These are phyloP conservation scores for Artomyces pyxidatus DNA, from an alignment of 768 basidiomycete species.

Conservation along the genomic window DNA sequence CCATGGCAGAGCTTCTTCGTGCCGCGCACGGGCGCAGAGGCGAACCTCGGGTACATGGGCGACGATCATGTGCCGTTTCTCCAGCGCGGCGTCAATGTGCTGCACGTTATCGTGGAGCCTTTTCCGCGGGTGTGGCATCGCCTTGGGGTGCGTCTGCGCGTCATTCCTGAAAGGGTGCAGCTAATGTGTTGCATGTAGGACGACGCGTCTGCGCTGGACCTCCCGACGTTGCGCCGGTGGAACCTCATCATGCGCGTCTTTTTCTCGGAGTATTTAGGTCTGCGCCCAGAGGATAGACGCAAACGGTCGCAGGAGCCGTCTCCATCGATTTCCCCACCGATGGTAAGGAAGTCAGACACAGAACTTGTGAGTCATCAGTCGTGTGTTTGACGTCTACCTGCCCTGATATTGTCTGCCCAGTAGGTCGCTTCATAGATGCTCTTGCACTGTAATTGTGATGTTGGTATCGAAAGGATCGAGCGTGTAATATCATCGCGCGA, in stretches of 20 bases:
- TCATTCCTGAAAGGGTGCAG: not conserved
- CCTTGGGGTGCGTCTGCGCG: conserved; percentile 43
- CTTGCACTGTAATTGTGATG: no score
- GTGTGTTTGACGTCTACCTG: no score
- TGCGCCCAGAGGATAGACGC: conserved; percentile 37
- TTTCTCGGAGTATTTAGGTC: conserved; percentile 80
- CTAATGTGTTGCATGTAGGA: conserved; percentile 44
- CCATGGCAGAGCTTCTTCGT: conserved; percentile 58
- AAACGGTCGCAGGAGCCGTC: conserved; percentile 1
- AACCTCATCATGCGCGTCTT: conserved; percentile 83
- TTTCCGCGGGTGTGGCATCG: conserved; percentile 92
- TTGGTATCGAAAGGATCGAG: no score
- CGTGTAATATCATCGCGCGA: no score
- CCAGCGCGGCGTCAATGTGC: conserved; percentile 68
- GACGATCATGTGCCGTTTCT: conserved; percentile 96
- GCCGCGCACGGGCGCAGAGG: conserved; percentile 32
- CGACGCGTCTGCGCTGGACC: conserved; percentile 77
- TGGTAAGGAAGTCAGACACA: conserved; percentile 7
- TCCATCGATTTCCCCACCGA: not conserved
- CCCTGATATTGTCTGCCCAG: no score
- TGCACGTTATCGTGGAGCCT: conserved; percentile 85
- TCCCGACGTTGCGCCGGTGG: conserved; percentile 85
- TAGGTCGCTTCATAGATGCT: no score
- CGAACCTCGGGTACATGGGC: conserved; percentile 54
- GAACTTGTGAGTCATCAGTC: conserved; percentile 9